Base-by-base conservation (phyloP, 352 stramenopile genomes). In the Phytopythium helicoides region DNA sequence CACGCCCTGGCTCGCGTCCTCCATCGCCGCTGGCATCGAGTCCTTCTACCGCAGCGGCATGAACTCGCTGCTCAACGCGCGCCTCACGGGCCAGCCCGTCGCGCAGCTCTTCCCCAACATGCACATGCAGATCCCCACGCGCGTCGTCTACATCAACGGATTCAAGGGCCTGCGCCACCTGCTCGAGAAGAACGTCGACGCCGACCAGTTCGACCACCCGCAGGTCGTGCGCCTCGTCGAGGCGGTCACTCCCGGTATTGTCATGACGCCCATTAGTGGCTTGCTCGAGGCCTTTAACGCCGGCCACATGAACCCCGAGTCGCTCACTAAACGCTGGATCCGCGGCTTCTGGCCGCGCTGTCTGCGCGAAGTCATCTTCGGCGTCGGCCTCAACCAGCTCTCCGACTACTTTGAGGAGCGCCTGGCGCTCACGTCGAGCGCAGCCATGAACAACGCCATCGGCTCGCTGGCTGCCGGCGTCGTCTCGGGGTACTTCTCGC, bases 321-420 rank as follows among this genome's bases (percentile, higher is more conserved):
- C 89, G 23, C 73, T 98, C 16, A 44, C 66, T 1, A 95, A 76
- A 28, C 74, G 89, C 44, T 97, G 89, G 89, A 96, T 96, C 60
- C 81, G 92, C 35, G 92, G 92, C 47, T 79, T 93, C 39, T 71
- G 84, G 34, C 89, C 89, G 14, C 86, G 92, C 49, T 77, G 73
- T 37, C 70, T 92, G 50, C 87, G 92, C 64, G 92, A 98, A 67
- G 86, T 98, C 54, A 92, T 98, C 63, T 98, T 98, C 73, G 92
- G 92, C 39, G 74, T 98, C 23, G 92, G 92, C 31, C 69, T 98
- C 35, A 98, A 98, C 75, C 89, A 98, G 65, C 65, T 98, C 16
- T 96, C 83, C 22, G 92, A 98, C 62, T 98, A 95, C 63, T 97
- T 94, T 62, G 88, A 98, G 62, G 92, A 98, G 72, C 83, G 87